phyloP scores from a whole-genome alignment of 2,329 filamentous ascomycete species.

The Elsinoe batatas region DNA sequence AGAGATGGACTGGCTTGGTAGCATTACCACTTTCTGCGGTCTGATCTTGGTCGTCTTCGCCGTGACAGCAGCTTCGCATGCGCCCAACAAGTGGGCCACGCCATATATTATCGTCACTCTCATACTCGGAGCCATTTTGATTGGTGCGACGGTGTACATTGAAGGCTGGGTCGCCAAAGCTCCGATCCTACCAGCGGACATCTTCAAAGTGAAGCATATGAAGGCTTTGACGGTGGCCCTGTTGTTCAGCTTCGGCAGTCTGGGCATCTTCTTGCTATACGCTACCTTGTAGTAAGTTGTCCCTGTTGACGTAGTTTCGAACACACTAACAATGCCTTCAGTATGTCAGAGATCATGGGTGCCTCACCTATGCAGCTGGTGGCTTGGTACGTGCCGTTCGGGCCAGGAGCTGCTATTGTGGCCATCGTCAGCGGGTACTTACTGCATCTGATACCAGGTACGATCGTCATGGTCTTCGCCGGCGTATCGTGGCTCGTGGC shows the following conservation, averaged over 20 bases:
- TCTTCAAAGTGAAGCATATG: conserved; percentile 26
- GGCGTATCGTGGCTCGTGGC: conserved; percentile 28
- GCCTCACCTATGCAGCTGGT: conserved; percentile 20
- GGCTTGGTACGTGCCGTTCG: conserved; percentile 28
- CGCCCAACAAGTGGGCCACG: conserved; percentile 19
- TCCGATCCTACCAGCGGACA: conserved; percentile 28
- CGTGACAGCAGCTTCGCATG: conserved; percentile 25
- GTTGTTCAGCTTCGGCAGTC: conserved; percentile 29
- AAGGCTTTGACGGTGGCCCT: conserved; percentile 26
- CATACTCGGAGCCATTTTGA: conserved; percentile 20
- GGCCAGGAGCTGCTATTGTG: conserved; percentile 26
- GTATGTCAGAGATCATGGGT: conserved; percentile 19
- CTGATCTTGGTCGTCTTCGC: conserved; percentile 28
- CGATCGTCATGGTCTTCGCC: conserved; percentile 24
- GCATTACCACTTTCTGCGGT: conserved; percentile 26
- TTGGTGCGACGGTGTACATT: conserved; percentile 24
- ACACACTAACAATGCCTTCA: conserved; percentile 14
- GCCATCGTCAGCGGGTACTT: conserved; percentile 24
- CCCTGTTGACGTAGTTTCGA: neutral
- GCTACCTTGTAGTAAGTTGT: conserved; percentile 11
- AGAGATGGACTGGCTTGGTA: conserved; percentile 30
- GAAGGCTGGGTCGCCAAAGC: conserved; percentile 27
- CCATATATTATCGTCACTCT: conserved; percentile 24
- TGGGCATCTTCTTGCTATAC: conserved; percentile 17
- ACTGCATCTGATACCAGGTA: conserved; percentile 24